Percentiles rank a stretch among this genome's conserved stretches.
Conservation (phyloP, 257 asterid genomes). For the Vinca minor region DNA sequence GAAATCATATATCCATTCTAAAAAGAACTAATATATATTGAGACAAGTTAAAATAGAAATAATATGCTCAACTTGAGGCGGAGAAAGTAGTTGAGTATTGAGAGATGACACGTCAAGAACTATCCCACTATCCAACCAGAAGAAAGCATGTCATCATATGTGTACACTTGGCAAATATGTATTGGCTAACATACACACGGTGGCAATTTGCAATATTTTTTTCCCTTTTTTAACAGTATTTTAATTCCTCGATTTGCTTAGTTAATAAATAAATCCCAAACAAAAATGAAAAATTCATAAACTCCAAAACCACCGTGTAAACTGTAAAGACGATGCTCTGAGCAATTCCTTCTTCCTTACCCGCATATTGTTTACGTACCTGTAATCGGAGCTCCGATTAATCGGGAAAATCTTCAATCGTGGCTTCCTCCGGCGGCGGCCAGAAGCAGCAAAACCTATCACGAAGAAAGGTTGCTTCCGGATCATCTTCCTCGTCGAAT, state of each 20-base stretch:
- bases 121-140: constrained; percentile 16
- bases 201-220: constrained; percentile 16
- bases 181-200: constrained; percentile 31
- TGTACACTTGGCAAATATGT: constrained; percentile 30
- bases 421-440: constrained; percentile 82
- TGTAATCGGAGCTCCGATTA: constrained; percentile 61
- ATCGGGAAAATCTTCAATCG: constrained; percentile 33
- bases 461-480: constrained; percentile 54
- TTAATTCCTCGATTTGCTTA: too few species aligned
- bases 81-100: too few species aligned
- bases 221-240: too few species aligned
- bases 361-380: constrained; percentile 12
- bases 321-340: neutral
- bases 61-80: too few species aligned
- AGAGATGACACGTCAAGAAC: constrained; percentile 1
- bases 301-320: too few species aligned
- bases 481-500: constrained; percentile 25
- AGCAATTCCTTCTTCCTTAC: neutral
- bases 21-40: too few species aligned
- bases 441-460: constrained; percentile 44
- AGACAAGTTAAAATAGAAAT: too few species aligned
- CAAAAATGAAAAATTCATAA: too few species aligned
- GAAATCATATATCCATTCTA: too few species aligned
- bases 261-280: too few species aligned
- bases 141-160: constrained; percentile 18